Evolutionary conservation across 495 filamentous ascomycete species (phyloP).

Genomic region (Talaromyces proteolyticus): DNA sequence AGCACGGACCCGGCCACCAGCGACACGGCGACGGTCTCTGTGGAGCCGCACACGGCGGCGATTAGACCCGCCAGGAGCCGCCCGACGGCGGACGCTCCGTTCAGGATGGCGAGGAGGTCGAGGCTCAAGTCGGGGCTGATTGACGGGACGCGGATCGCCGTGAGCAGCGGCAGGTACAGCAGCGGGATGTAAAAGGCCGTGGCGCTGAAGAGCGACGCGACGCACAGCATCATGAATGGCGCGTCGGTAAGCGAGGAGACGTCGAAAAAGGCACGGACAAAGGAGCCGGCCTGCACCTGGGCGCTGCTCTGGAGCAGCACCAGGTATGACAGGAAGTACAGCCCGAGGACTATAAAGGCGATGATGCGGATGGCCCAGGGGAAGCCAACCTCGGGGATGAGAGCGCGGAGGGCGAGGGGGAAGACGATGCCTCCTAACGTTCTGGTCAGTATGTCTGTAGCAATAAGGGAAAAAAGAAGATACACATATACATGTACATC

Average conservation of each 20-base stretch:
- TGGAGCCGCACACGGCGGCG: conserved; percentile 14
- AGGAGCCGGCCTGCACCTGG: conserved; percentile 53
- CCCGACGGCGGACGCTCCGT: conserved; percentile 26
- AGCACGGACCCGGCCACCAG: not conserved
- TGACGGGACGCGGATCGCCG: conserved; percentile 8
- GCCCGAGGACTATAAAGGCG: conserved; percentile 60
- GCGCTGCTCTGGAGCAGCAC: conserved; percentile 55
- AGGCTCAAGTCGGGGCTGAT: conserved; percentile 32
- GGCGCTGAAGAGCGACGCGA: not conserved
- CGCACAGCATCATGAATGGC: not conserved
- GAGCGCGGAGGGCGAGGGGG: conserved; percentile 60
- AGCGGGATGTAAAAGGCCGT: conserved; percentile 58
- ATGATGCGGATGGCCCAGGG: conserved; percentile 65
- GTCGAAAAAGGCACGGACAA: not conserved
- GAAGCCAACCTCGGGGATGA: conserved; percentile 63
- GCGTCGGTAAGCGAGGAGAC: not conserved
- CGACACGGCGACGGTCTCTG: not conserved
- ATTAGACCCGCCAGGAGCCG: conserved; percentile 25
- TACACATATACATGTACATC: not conserved
- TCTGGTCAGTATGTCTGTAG: not conserved
- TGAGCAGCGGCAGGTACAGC: conserved; percentile 61
- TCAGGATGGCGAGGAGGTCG: conserved; percentile 68
- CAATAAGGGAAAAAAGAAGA: not conserved
- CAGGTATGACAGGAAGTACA: conserved; percentile 48
- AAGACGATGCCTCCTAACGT: conserved; percentile 47